phyloP scores from a whole-genome alignment of 345 rosid species.

The Pugionium cornutum region DNA sequence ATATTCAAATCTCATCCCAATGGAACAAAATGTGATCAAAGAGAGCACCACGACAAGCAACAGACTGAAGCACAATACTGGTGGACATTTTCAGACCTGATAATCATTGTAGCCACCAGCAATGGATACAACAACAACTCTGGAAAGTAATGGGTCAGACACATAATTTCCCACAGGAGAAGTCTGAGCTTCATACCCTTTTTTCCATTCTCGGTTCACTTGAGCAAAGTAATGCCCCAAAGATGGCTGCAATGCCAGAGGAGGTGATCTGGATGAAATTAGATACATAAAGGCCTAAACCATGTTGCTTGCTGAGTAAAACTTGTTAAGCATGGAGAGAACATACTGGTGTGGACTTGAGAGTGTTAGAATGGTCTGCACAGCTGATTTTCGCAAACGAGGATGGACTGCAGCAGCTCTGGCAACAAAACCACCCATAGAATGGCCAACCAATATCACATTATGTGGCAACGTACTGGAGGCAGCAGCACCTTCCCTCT shows the following conservation, averaged over 20 bases:
- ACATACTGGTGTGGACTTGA: constrained; percentile 97
- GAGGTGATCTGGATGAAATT: constrained; percentile 83
- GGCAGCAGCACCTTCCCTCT: constrained; percentile 71
- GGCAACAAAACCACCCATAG: constrained; percentile 99
- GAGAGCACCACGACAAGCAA: constrained; percentile 20
- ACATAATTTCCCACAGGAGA: constrained; percentile 51
- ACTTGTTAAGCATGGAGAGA: constrained; percentile 32
- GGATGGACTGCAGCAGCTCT: constrained; percentile 96
- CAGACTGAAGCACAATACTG: neutral
- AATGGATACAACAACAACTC: constrained; percentile 78
- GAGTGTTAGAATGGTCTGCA: constrained; percentile 87
- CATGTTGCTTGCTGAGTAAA: constrained; percentile 24
- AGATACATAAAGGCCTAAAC: constrained; percentile 35
- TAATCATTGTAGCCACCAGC: constrained; percentile 91
- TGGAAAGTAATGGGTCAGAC: constrained; percentile 70
- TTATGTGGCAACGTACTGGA: constrained; percentile 67
- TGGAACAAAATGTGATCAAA: constrained; percentile 19
- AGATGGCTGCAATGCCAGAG: constrained; percentile 95
- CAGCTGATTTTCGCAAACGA: constrained; percentile 68
- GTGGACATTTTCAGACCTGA: constrained; percentile 56
- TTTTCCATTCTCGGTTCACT: constrained; percentile 84
- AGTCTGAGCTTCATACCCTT: constrained; percentile 65
- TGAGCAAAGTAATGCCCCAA: constrained; percentile 76
- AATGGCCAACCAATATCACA: constrained; percentile 96
- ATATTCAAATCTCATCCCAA: constrained; percentile 14